Evolutionary conservation across 2,329 filamentous ascomycete genomes (phyloP).

Genomic region (Aspergillus ibericus): DNA sequence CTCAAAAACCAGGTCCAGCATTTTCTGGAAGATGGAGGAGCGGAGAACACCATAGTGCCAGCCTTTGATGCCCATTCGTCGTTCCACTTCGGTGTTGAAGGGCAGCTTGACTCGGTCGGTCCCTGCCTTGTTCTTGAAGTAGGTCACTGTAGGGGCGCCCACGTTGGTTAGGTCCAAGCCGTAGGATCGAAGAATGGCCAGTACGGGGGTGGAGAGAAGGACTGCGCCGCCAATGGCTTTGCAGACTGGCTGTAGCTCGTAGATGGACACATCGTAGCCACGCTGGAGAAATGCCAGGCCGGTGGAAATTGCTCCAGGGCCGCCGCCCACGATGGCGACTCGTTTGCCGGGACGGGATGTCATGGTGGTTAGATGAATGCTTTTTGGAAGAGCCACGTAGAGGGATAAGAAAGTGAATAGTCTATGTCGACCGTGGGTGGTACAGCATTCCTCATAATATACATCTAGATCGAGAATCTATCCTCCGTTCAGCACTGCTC

Average conservation of each 20-base stretch:
- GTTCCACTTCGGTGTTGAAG: slow-evolving; percentile 13
- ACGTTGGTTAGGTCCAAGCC: background rate
- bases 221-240: slow-evolving; percentile 1
- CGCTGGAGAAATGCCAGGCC: slow-evolving; percentile 4
- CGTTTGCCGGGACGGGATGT: slow-evolving; percentile 5
- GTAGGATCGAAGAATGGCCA: background rate
- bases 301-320: slow-evolving; percentile 1
- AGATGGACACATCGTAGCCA: slow-evolving; percentile 3
- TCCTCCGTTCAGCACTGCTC: too few species aligned
- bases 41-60: slow-evolving; percentile 24
- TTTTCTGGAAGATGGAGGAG: slow-evolving; percentile 21
- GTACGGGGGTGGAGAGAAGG: background rate
- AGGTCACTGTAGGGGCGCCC: background rate
- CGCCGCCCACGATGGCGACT: background rate
- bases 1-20: slow-evolving; percentile 19
- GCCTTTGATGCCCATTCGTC: slow-evolving; percentile 14
- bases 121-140: slow-evolving; percentile 18
- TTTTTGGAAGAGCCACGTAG: too few species aligned
- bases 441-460: too few species aligned
- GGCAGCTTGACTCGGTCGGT: slow-evolving; percentile 16
- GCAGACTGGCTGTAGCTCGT: slow-evolving; percentile 3
- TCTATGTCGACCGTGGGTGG: too few species aligned
- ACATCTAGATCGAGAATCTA: too few species aligned
- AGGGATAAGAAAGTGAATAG: too few species aligned
- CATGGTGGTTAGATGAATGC: too few species aligned